Evolutionary conservation across 148 eudicot genomes (phyloP).

Genomic region (Vaccinium vitisidaea): DNA sequence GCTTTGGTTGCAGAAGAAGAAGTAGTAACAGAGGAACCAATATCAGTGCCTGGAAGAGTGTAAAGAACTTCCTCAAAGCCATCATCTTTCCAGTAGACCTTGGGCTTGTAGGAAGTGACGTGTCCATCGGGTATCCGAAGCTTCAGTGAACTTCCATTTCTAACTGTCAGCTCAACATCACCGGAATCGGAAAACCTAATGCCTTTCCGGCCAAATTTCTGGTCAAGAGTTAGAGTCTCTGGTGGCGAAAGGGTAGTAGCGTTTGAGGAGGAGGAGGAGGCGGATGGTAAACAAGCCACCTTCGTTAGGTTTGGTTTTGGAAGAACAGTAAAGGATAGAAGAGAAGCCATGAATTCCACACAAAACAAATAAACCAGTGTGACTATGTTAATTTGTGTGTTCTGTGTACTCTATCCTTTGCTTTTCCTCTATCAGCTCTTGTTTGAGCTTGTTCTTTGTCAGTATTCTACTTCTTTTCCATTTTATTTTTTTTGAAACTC

Average conservation of each 20-base stretch:
- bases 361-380: not conserved
- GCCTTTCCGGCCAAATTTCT: slow-evolving; percentile 82
- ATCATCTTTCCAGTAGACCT: slow-evolving; percentile 88
- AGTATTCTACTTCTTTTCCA: not conserved
- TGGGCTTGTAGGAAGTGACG: slow-evolving; percentile 82
- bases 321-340: slow-evolving; percentile 51
- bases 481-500: not conserved
- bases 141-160: slow-evolving; percentile 86
- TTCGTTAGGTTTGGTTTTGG: slow-evolving; percentile 46
- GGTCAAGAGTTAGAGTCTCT: slow-evolving; percentile 54
- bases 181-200: slow-evolving; percentile 52
- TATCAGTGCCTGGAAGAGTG: slow-evolving; percentile 33
- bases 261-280: slow-evolving; percentile 1
- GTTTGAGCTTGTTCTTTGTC: not conserved
- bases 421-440: not conserved
- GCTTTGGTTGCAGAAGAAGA: slow-evolving; percentile 15
- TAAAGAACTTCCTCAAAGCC: slow-evolving; percentile 78
- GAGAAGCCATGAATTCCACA: slow-evolving; percentile 53
- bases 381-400: not conserved
- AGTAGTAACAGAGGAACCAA: not conserved
- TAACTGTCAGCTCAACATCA: slow-evolving; percentile 65
- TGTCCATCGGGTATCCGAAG: slow-evolving; percentile 64
- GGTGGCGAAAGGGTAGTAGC: slow-evolving; percentile 26
- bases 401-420: not conserved
- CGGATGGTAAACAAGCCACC: slow-evolving; percentile 23